These are phyloP conservation scores for Tuctoria greenei DNA, from an alignment of 176 grass and related monocot genomes.

Conservation along the genomic window DNA sequence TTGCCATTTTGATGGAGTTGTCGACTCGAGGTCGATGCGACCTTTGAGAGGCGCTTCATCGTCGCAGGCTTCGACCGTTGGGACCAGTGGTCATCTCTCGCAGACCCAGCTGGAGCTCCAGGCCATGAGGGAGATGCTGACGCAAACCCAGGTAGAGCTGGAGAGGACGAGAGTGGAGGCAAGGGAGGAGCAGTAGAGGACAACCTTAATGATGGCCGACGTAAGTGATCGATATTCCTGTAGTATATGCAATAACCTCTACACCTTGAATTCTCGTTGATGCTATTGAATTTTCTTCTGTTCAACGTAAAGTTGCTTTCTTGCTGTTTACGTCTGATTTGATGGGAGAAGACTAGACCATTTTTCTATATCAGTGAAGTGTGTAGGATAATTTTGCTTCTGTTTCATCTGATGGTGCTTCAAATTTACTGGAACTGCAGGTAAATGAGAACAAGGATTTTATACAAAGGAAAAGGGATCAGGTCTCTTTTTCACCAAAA, in stretches of 20 bases:
- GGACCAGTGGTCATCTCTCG: too few relatives aligned
- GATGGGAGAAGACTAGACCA: background rate
- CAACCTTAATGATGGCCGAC: too few relatives aligned
- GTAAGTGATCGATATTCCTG: too few relatives aligned
- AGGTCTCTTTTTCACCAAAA: conserved; percentile 82
- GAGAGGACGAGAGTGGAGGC: too few relatives aligned
- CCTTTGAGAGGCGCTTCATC: too few relatives aligned
- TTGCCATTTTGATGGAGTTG: too few relatives aligned
- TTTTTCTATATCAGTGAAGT: conserved; percentile 9
- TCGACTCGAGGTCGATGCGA: too few relatives aligned
- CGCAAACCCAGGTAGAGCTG: too few relatives aligned
- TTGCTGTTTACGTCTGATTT: background rate
- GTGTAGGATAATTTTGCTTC: background rate
- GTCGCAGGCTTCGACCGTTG: too few relatives aligned
- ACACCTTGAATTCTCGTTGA: background rate
- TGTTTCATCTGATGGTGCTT: conserved; percentile 6
- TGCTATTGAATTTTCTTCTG: background rate
- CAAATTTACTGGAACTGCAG: conserved; percentile 40
- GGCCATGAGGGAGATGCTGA: too few relatives aligned
- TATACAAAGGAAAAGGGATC: conserved; percentile 68
- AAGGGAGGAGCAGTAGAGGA: too few relatives aligned
- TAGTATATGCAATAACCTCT: background rate
- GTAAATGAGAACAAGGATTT: conserved; percentile 72
- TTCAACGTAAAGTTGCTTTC: background rate
- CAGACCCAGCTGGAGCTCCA: too few relatives aligned